Conservation (phyloP, 2,329 filamentous ascomycete genomes). For the Lecanosticta acicola region DNA sequence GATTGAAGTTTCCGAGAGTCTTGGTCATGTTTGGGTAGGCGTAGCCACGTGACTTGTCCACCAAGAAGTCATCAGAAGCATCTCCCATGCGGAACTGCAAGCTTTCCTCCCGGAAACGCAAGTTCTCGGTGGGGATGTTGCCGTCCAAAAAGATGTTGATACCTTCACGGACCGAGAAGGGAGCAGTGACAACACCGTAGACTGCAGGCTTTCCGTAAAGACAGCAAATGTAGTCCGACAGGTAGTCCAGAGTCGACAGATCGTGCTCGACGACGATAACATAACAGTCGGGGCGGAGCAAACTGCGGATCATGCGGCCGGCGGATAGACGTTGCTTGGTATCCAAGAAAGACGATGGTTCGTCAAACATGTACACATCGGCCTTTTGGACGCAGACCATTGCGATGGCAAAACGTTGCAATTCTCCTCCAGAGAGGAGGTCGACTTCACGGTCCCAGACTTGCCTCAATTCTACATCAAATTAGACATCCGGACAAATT, state of each 20-base stretch:
- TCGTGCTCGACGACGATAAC: conserved; percentile 99
- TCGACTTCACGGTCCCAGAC: conserved; percentile 89
- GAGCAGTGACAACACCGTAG: conserved; percentile 95
- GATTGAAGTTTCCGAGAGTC: conserved; percentile 81
- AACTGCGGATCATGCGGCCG: conserved; percentile 83
- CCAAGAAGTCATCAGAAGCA: conserved; percentile 78
- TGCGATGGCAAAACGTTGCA: conserved; percentile 96
- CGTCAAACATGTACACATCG: conserved; percentile 99
- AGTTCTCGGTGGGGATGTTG: conserved; percentile 95
- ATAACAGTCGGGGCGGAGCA: conserved; percentile 84
- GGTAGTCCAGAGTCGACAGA: conserved; percentile 94
- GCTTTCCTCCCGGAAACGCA: conserved; percentile 96
- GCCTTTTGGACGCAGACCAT: conserved; percentile 93
- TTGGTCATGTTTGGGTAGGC: conserved; percentile 87
- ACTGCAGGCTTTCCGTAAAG: conserved; percentile 93
- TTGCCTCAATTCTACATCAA: conserved; percentile 64
- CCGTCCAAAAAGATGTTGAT: conserved; percentile 99
- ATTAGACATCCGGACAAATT: neutral
- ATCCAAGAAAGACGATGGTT: conserved; percentile 97
- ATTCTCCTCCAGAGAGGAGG: conserved; percentile 89
- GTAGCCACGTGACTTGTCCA: conserved; percentile 80
- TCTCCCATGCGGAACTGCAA: conserved; percentile 92
- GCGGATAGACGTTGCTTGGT: conserved; percentile 97
- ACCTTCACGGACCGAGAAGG: conserved; percentile 92
- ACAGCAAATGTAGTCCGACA: conserved; percentile 97